phyloP scores from a whole-genome alignment of 2,329 filamentous ascomycete genomes.

The Colletotrichum spinosum region DNA sequence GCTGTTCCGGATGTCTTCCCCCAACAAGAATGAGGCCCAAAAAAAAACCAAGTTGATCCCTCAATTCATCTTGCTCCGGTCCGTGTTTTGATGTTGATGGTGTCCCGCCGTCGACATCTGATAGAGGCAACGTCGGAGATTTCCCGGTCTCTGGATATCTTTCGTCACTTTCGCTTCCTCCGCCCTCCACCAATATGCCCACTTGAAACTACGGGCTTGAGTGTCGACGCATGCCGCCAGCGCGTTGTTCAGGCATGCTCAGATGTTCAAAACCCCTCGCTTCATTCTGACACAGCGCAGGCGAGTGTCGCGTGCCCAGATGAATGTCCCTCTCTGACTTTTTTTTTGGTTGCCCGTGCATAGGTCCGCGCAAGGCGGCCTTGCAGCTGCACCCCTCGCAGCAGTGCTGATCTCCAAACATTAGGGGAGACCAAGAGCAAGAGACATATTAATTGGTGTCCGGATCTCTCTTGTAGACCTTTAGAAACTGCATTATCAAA shows the following conservation, averaged over 20 bases:
- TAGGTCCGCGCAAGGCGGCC: slow-evolving; percentile 5
- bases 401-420: slow-evolving; percentile 14
- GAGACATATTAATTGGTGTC: slow-evolving; percentile 14
- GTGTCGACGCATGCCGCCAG: slow-evolving; percentile 14
- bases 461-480: background rate
- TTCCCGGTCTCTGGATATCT: no score
- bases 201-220: slow-evolving; percentile 23
- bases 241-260: slow-evolving; percentile 3
- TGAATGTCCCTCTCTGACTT: background rate
- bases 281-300: slow-evolving; percentile 20
- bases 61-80: slow-evolving; percentile 16
- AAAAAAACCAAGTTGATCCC: slow-evolving; percentile 8
- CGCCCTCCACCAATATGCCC: background rate
- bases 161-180: no score
- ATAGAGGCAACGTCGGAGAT: background rate
- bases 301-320: slow-evolving; percentile 7
- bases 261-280: slow-evolving; percentile 9
- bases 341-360: slow-evolving; percentile 6
- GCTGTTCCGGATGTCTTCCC: slow-evolving; percentile 23
- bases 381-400: slow-evolving; percentile 8
- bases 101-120: slow-evolving; percentile 13
- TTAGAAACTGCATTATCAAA: background rate
- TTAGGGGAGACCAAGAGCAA: slow-evolving; percentile 18
- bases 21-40: background rate
- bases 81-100: slow-evolving; percentile 9